A percentile compares a stretch with the other conserved stretches of the same genome.
Evolutionary conservation across 108 stramenopile genomes (phyloP).

Genomic region (Skeletonema costatum): DNA sequence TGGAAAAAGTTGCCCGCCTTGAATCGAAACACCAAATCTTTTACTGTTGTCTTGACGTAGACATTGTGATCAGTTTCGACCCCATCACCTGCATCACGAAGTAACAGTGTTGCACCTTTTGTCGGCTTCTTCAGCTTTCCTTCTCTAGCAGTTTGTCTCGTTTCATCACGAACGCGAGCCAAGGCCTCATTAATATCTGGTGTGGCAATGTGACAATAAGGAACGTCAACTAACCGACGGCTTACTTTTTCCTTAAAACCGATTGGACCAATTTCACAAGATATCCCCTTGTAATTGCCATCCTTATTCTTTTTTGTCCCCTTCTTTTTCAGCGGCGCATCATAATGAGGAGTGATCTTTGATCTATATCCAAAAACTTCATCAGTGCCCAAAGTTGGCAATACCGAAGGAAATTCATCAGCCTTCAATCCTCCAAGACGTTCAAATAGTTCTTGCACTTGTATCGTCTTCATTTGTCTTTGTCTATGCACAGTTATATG

Average conservation of each 20-base stretch:
- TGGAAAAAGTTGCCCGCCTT: constrained; percentile 98
- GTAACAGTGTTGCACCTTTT: constrained; percentile 90
- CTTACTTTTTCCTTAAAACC: constrained; percentile 84
- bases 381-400: constrained; percentile 85
- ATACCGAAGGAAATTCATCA: constrained; percentile 43
- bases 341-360: constrained; percentile 97
- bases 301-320: constrained; percentile 9
- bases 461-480: constrained; percentile 90
- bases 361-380: constrained; percentile 89
- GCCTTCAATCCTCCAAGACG: constrained; percentile 66
- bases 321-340: constrained; percentile 71
- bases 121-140: constrained; percentile 56
- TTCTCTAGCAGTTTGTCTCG: constrained; percentile 43
- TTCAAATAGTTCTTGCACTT: constrained; percentile 80
- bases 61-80: constrained; percentile 87
- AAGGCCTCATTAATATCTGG: constrained; percentile 88
- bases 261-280: constrained; percentile 59
- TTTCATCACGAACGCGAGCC: constrained; percentile 52
- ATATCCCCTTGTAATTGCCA: background rate
- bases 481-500: constrained; percentile 90
- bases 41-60: constrained; percentile 77
- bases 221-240: constrained; percentile 89
- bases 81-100: constrained; percentile 76
- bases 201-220: constrained; percentile 93
- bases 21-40: constrained; percentile 73